These are phyloP conservation scores for Ogataea salicorniae DNA, from an alignment of 805 yeast species.

Conservation along the genomic window DNA sequence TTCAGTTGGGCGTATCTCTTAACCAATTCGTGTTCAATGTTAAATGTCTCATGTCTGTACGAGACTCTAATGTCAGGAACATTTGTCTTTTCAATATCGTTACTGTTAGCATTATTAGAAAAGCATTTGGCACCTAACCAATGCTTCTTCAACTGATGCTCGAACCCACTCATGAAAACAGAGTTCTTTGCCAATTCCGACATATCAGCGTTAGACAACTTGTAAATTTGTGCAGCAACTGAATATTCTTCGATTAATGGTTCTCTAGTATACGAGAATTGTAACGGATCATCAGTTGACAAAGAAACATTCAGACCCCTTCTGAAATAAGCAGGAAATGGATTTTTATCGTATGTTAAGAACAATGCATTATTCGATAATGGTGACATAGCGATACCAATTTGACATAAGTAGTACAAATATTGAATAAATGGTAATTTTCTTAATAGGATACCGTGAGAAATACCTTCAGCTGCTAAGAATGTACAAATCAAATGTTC, in stretches of 20 bases:
- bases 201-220: constrained; percentile 92
- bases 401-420: constrained; percentile 86
- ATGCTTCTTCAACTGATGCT: constrained; percentile 74
- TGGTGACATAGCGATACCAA: constrained; percentile 98
- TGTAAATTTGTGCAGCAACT: constrained; percentile 97
- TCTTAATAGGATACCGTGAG: constrained; percentile 91
- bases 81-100: constrained; percentile 89
- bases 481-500: constrained; percentile 92
- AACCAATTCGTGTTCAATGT: constrained; percentile 65
- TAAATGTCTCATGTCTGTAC: constrained; percentile 77
- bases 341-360: constrained; percentile 94
- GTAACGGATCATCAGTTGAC: constrained; percentile 96
- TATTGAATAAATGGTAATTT: constrained; percentile 95
- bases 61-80: constrained; percentile 86
- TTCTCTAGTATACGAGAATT: constrained; percentile 94
- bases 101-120: constrained; percentile 64
- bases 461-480: constrained; percentile 83
- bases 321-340: constrained; percentile 84
- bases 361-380: constrained; percentile 93
- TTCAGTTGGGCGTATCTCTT: constrained; percentile 42
- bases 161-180: constrained; percentile 93
- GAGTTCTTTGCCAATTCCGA: constrained; percentile 94
- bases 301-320: constrained; percentile 92
- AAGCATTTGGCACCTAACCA: constrained; percentile 79
- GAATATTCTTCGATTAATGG: constrained; percentile 97